Evolutionary conservation across 768 basidiomycete species (phyloP), one percentile per base, ranked within the genome.

Genomic region (Hebeloma cylindrosporum): DNA sequence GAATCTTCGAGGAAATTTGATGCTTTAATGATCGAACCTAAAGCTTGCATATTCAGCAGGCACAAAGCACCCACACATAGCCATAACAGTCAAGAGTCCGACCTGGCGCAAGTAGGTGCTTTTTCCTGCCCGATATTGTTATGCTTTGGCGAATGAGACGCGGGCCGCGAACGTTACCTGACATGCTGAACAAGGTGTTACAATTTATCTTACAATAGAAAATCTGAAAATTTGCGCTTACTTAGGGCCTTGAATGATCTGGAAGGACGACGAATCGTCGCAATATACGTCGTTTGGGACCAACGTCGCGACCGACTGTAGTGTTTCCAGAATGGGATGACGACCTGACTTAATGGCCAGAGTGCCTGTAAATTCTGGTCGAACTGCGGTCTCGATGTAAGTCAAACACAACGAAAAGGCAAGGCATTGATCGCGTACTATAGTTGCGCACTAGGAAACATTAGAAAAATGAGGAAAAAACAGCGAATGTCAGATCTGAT

Each of bases 1-100:
- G 31, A 32, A 39, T 14, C 9, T 27, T 11, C 2, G 25, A 40
- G 23, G 4, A 11, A 29, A 18, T 16, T 17, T 4, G 9, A 40
- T 11, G 5, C 2, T 29, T 25, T 18, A 7, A 30, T 14, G 23
- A 39, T 7, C 18, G 7, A 33, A 83, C 85, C 83, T 75, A 61
- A 98, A 93, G 57, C 87, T 92, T 4, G 90, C 93, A 60, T 94
- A 98, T 60, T 90, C 86, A 0, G 92, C 93, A 1, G 96, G 93
- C 4, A 99, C 89, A 57, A 88, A 95, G 63, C 84, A 92, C 0
- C 93, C 88, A 48, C 84, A 83, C 81, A 93, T 86, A 0, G 91
- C 92, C 80, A 95, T 86, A 26, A 93, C 70, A 1, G 81, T 74
- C 33, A 97, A 66, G 2, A 97, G 71, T 1, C 85, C 94, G 22